Percentiles rank a stretch among this genome's conserved stretches.
These are phyloP conservation scores for Vachellia collinsii DNA, from an alignment of 306 rosid species.

Conservation along the genomic window DNA sequence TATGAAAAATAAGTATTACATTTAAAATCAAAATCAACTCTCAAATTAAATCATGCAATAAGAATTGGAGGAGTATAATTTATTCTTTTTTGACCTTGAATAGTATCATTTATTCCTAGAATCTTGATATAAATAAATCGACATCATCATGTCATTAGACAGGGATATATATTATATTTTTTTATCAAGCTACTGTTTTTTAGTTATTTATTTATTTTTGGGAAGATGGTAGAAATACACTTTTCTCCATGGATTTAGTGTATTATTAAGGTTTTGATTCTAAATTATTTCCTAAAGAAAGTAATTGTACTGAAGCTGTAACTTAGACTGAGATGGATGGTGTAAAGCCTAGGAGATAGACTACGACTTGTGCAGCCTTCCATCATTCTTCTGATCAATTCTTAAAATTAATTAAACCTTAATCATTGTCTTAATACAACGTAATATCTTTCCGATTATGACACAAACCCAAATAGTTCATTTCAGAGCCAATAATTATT, in stretches of 20 bases:
- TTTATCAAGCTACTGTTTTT: background rate
- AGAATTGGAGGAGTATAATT: too few species aligned
- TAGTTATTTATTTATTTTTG: background rate
- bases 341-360: conserved; percentile 39
- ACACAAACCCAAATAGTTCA: conserved; percentile 28
- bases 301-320: background rate
- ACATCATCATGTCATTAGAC: background rate
- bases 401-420: conserved; percentile 4
- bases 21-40: too few species aligned
- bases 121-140: background rate
- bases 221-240: background rate
- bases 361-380: conserved; percentile 31
- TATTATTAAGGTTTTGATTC: background rate
- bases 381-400: conserved; percentile 30
- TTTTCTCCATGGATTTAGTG: background rate
- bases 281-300: background rate
- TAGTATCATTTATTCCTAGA: background rate
- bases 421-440: conserved; percentile 35
- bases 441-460: conserved; percentile 41
- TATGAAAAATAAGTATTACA: too few species aligned
- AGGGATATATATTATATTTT: background rate
- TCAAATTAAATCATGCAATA: too few species aligned
- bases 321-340: conserved; percentile 21
- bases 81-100: too few species aligned
- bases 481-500: conserved; percentile 28